phyloP scores from a whole-genome alignment of 176 grass and related monocot genomes.

The Tillandsia leiboldiana region DNA sequence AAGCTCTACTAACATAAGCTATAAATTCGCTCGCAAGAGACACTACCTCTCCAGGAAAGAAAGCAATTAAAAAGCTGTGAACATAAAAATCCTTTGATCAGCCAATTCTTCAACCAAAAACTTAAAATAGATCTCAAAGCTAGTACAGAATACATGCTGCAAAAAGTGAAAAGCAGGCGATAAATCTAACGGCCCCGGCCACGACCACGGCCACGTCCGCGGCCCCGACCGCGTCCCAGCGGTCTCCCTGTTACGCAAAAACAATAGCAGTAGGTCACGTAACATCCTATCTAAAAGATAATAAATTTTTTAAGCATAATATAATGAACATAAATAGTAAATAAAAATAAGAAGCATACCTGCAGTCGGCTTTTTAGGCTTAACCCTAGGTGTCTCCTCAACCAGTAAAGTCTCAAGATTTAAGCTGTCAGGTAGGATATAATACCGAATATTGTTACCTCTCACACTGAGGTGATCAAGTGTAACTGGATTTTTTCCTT shows the following conservation, averaged over 20 bases:
- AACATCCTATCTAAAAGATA: background rate
- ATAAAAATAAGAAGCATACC: conserved; percentile 21
- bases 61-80: no score
- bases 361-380: conserved; percentile 71
- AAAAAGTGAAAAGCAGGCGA: conserved; percentile 18
- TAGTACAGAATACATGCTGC: conserved; percentile 6
- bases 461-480: conserved; percentile 85
- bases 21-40: no score
- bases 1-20: no score
- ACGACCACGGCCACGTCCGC: conserved; percentile 67
- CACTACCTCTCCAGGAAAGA: no score
- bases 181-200: conserved; percentile 46
- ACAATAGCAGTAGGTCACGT: background rate
- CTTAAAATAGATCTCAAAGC: conserved; percentile 11
- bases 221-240: conserved; percentile 65
- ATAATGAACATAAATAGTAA: background rate
- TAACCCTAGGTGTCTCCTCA: conserved; percentile 80
- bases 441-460: conserved; percentile 93
- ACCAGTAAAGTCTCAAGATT: conserved; percentile 87
- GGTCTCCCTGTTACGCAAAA: conserved; percentile 45
- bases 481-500: conserved; percentile 81
- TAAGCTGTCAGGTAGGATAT: conserved; percentile 88
- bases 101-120: background rate
- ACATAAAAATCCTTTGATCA: no score
- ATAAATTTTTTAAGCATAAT: background rate